phyloP scores from a whole-genome alignment of 306 rosid species.

The Delonix regia region DNA sequence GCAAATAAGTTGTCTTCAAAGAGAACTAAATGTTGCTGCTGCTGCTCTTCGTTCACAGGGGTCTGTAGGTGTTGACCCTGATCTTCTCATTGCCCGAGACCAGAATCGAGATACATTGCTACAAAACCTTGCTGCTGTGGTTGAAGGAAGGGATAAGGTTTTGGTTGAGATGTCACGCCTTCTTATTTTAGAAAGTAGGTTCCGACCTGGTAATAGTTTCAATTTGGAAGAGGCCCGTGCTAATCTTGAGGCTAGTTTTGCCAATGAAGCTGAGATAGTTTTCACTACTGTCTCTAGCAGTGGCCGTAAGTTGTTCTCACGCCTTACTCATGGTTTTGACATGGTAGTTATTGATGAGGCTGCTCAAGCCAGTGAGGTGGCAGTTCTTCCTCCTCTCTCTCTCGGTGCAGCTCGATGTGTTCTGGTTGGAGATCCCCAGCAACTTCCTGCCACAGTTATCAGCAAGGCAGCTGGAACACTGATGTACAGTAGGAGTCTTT shows the following conservation, averaged over 20 bases:
- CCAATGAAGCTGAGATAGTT: conserved; percentile 95
- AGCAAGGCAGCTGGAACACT: conserved; percentile 99
- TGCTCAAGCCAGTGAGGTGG: conserved; percentile 99
- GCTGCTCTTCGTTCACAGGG: conserved; percentile 92
- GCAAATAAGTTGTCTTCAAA: conserved; percentile 77
- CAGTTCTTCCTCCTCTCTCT: conserved; percentile 91
- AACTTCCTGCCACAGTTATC: conserved; percentile 98
- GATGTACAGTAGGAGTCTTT: conserved; percentile 95
- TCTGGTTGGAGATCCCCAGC: conserved; percentile 99
- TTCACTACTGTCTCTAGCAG: conserved; percentile 98
- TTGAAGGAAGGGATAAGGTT: conserved; percentile 89
- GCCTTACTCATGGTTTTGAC: conserved; percentile 97
- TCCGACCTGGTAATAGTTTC: conserved; percentile 79
- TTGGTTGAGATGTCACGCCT: conserved; percentile 96
- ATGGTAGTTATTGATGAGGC: conserved; percentile 99
- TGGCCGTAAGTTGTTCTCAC: conserved; percentile 96
- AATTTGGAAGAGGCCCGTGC: conserved; percentile 97
- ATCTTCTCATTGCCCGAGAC: conserved; percentile 83
- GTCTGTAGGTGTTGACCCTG: conserved; percentile 98
- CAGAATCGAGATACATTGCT: conserved; percentile 86
- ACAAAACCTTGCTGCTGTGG: conserved; percentile 90
- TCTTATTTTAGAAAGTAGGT: conserved; percentile 81
- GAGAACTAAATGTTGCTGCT: conserved; percentile 91
- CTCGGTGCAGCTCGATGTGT: conserved; percentile 99
- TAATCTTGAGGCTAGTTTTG: conserved; percentile 98